These are phyloP conservation scores for Magnusiomyces sp. DNA, from an alignment of 1,139 yeast species.

Conservation along the genomic window DNA sequence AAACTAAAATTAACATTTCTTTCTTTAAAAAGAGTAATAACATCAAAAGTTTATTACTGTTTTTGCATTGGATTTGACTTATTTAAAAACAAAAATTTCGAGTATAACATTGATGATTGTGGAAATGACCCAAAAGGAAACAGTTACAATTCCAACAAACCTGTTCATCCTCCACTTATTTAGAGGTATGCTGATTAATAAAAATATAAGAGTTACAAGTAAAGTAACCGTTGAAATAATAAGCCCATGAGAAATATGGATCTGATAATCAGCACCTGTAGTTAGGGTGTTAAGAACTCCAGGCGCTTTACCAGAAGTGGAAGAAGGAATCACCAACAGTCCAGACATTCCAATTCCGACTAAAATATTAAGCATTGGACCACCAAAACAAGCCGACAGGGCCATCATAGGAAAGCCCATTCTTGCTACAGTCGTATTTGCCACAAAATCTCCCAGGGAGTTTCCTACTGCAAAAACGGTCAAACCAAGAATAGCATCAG, in stretches of 20 bases:
- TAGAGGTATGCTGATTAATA: conserved; percentile 48
- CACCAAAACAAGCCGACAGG: conserved; percentile 89
- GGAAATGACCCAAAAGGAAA: conserved; percentile 47
- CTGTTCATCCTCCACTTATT: conserved; percentile 61
- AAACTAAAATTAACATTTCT: no score
- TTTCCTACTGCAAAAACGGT: conserved; percentile 91
- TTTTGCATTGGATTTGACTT: no score
- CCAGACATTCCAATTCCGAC: conserved; percentile 65
- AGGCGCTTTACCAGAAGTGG: conserved; percentile 8
- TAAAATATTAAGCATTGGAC: conserved; percentile 63
- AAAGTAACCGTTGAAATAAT: conserved; percentile 45
- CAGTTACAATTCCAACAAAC: conserved; percentile 45
- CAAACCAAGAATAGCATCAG: conserved; percentile 74
- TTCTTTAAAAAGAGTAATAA: no score
- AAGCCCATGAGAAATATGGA: conserved; percentile 42
- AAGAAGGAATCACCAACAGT: conserved; percentile 37
- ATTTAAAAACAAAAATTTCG: conserved; percentile 17
- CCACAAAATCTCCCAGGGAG: conserved; percentile 80
- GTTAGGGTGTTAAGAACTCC: conserved; percentile 11
- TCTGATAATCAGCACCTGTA: conserved; percentile 21
- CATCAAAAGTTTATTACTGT: no score
- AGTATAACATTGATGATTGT: conserved; percentile 26
- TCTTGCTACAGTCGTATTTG: conserved; percentile 73
- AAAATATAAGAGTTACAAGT: conserved; percentile 44
- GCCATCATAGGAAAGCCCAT: conserved; percentile 93